phyloP scores from a whole-genome alignment of 805 yeast species.

The Myxozyma monticola region DNA sequence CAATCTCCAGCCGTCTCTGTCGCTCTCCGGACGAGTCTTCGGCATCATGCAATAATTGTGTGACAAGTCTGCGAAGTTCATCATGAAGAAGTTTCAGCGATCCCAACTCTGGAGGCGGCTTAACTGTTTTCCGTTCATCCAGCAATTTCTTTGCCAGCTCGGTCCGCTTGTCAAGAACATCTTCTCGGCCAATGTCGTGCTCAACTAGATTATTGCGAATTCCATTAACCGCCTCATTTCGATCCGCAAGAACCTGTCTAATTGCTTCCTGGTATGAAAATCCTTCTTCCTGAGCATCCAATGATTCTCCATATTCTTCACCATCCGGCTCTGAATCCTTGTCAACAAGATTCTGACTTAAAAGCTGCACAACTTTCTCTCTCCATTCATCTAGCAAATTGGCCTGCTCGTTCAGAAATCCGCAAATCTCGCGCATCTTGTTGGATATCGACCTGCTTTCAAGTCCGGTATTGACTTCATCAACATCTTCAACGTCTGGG shows the following conservation, averaged over 20 bases:
- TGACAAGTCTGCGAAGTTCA: conserved; percentile 18
- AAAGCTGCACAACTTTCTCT: conserved; percentile 43
- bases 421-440: conserved; percentile 17
- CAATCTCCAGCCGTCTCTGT: conserved; percentile 15
- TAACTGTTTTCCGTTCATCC: conserved; percentile 30
- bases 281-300: conserved; percentile 73
- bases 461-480: conserved; percentile 26
- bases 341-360: conserved; percentile 56
- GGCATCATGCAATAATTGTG: conserved; percentile 19
- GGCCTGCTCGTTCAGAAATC: conserved; percentile 52
- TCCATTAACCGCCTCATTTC: conserved; percentile 46
- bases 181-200: conserved; percentile 27
- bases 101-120: conserved; percentile 18
- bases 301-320: conserved; percentile 73
- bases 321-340: conserved; percentile 57
- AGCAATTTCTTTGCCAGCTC: conserved; percentile 33
- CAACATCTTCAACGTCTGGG: conserved; percentile 30
- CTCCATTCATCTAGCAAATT: conserved; percentile 54
- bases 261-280: conserved; percentile 39
- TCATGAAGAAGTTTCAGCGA: conserved; percentile 21
- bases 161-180: conserved; percentile 23
- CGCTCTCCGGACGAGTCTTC: conserved; percentile 20
- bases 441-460: conserved; percentile 26
- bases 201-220: conserved; percentile 29
- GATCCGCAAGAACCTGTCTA: conserved; percentile 42